Evolutionary conservation across 306 rosid genomes (phyloP).

Genomic region (Ziziphus jujuba): DNA sequence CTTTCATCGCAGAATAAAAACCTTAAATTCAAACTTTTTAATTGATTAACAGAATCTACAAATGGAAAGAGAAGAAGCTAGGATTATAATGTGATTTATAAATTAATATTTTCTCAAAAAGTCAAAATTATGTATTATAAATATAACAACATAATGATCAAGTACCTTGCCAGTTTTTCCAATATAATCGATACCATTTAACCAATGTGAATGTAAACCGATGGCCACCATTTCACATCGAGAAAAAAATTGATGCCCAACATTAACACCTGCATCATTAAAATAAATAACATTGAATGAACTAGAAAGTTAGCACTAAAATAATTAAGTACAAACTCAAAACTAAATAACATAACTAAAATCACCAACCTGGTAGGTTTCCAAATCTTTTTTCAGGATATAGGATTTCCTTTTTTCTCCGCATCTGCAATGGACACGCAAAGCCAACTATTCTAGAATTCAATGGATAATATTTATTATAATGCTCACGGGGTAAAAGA

Average conservation of each 20-base stretch:
- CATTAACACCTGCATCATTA: slow-evolving; percentile 29
- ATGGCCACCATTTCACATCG: slow-evolving; percentile 43
- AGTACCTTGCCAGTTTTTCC: slow-evolving; percentile 26
- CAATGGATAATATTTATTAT: neutral
- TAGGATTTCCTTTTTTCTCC: slow-evolving; percentile 15
- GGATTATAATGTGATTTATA: too few relatives aligned
- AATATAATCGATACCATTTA: slow-evolving; percentile 34
- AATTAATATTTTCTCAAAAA: too few relatives aligned
- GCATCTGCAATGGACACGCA: slow-evolving; percentile 31
- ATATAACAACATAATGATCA: too few relatives aligned
- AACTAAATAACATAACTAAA: neutral
- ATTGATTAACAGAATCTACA: too few relatives aligned
- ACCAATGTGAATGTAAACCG: slow-evolving; percentile 39
- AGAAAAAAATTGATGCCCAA: slow-evolving; percentile 40
- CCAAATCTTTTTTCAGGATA: slow-evolving; percentile 25
- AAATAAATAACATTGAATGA: slow-evolving; percentile 4
- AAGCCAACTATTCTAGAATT: neutral
- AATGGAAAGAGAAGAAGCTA: too few relatives aligned
- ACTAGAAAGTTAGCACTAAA: neutral
- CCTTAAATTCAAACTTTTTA: too few relatives aligned
- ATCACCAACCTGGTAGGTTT: slow-evolving; percentile 34
- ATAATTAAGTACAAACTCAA: too few relatives aligned
- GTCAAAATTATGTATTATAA: too few relatives aligned
- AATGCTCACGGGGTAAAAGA: neutral
- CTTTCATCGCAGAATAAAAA: too few relatives aligned